Evolutionary conservation across 805 yeast genomes (phyloP).

Genomic region (Metschnikowia vanudenii): DNA sequence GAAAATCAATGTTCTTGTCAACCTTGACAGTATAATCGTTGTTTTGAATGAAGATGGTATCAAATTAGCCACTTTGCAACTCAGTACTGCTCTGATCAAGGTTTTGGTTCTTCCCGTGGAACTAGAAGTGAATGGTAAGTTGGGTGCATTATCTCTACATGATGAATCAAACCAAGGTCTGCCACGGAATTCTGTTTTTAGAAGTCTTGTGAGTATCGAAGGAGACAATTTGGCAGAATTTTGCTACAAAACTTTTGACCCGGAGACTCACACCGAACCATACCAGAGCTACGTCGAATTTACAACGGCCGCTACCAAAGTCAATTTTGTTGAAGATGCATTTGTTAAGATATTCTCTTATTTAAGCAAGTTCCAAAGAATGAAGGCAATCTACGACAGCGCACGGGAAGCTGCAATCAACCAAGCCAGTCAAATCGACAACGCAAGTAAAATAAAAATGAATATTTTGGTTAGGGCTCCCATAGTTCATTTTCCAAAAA

Average conservation of each 20-base stretch:
- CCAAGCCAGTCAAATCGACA: constrained; percentile 67
- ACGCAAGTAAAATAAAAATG: constrained; percentile 61
- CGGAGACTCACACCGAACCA: constrained; percentile 42
- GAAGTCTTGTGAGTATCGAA: constrained; percentile 73
- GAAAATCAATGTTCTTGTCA: constrained; percentile 65
- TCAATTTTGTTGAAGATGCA: constrained; percentile 82
- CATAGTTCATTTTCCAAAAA: constrained; percentile 71
- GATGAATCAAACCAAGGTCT: constrained; percentile 74
- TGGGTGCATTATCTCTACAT: constrained; percentile 76
- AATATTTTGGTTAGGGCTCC: constrained; percentile 80
- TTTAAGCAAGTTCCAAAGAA: constrained; percentile 69
- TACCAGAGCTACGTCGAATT: constrained; percentile 60
- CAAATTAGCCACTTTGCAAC: constrained; percentile 72
- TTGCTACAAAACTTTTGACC: constrained; percentile 76
- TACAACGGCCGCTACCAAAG: constrained; percentile 69
- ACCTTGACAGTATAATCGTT: constrained; percentile 68
- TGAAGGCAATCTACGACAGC: constrained; percentile 86
- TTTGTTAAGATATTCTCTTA: constrained; percentile 64
- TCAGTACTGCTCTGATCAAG: constrained; percentile 69
- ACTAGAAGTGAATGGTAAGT: constrained; percentile 64
- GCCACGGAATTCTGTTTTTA: constrained; percentile 54
- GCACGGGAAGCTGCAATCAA: constrained; percentile 87
- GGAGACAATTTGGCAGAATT: constrained; percentile 81
- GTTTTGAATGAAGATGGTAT: constrained; percentile 81
- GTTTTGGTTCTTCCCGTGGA: constrained; percentile 72